Conservation (phyloP, 345 rosid species). For the Cardamine occulta region DNA sequence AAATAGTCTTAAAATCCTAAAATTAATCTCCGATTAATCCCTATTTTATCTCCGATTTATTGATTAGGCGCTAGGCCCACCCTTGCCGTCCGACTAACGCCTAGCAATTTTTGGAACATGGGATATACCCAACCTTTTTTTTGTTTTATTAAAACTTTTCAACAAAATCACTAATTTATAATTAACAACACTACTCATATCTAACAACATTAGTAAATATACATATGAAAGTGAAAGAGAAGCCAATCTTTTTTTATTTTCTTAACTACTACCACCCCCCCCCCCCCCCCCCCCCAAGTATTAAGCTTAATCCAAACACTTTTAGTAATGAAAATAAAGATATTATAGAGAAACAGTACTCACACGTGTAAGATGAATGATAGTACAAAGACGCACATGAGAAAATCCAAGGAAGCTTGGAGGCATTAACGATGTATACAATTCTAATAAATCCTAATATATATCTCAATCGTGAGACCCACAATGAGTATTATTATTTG, state of each 20-base stretch:
- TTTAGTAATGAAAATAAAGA: slow-evolving; percentile 15
- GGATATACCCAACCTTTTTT: slow-evolving; percentile 16
- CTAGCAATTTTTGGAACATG: too few species aligned
- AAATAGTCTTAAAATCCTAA: too few species aligned
- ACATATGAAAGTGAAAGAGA: slow-evolving; percentile 11
- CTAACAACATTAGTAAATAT: neutral
- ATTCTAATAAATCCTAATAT: slow-evolving; percentile 43
- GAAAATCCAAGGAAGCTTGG: slow-evolving; percentile 42
- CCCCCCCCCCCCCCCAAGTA: neutral
- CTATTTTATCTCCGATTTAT: too few species aligned
- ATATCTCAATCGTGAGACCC: slow-evolving; percentile 42
- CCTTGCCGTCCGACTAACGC: too few species aligned
- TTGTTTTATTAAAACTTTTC: neutral
- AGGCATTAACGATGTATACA: slow-evolving; percentile 41
- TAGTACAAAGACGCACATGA: slow-evolving; percentile 44
- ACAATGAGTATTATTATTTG: slow-evolving; percentile 44
- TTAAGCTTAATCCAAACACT: slow-evolving; percentile 3
- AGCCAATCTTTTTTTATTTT: neutral
- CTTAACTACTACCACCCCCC: slow-evolving; percentile 28
- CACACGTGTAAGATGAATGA: slow-evolving; percentile 38
- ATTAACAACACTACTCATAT: neutral
- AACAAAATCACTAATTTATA: neutral
- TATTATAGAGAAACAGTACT: slow-evolving; percentile 27
- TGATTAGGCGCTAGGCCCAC: too few species aligned
- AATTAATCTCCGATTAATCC: too few species aligned